These are phyloP conservation scores for Alternaria infectoria DNA, from an alignment of 2,329 filamentous ascomycete genomes.

Conservation along the genomic window DNA sequence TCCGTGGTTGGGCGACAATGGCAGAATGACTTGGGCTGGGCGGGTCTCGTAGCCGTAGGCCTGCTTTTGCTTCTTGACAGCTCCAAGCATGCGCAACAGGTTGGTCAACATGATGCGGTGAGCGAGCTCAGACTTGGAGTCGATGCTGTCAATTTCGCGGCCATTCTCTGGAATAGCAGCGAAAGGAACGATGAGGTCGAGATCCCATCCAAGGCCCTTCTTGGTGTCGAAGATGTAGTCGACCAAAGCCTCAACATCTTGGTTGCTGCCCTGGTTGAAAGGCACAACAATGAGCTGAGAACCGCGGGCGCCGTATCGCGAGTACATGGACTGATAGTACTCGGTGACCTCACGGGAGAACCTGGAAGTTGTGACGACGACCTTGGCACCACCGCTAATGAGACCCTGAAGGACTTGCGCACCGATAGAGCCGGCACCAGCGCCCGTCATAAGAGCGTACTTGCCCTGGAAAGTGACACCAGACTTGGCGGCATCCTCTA, in stretches of 20 bases:
- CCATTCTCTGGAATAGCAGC: slow-evolving; percentile 98
- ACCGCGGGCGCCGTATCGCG: slow-evolving; percentile 87
- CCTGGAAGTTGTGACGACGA: slow-evolving; percentile 93
- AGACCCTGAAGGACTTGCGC: slow-evolving; percentile 95
- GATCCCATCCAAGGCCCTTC: slow-evolving; percentile 96
- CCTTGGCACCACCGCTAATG: slow-evolving; percentile 95
- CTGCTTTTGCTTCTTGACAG: slow-evolving; percentile 88
- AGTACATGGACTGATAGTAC: slow-evolving; percentile 99
- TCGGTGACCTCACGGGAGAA: slow-evolving; percentile 98
- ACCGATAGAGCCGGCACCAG: slow-evolving; percentile 95
- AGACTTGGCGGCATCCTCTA: slow-evolving; percentile 84
- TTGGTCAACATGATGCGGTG: slow-evolving; percentile 99
- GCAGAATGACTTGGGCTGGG: slow-evolving; percentile 93
- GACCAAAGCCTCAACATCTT: slow-evolving; percentile 91
- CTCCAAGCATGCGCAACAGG: slow-evolving; percentile 86
- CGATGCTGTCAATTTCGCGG: slow-evolving; percentile 93
- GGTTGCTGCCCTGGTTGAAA: slow-evolving; percentile 98
- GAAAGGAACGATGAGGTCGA: slow-evolving; percentile 95
- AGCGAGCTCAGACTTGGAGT: slow-evolving; percentile 96
- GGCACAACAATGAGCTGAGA: slow-evolving; percentile 97
- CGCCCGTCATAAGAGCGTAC: slow-evolving; percentile 97
- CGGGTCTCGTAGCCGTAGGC: slow-evolving; percentile 90
- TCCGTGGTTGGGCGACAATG: slow-evolving; percentile 95
- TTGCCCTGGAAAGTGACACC: slow-evolving; percentile 94
- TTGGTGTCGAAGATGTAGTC: slow-evolving; percentile 97